A percentile compares a stretch with the other conserved stretches of the same genome.
These are phyloP conservation scores for Coemansia sp. DNA, from an alignment of 192 early-diverging fungal genomes.

Conservation along the genomic window DNA sequence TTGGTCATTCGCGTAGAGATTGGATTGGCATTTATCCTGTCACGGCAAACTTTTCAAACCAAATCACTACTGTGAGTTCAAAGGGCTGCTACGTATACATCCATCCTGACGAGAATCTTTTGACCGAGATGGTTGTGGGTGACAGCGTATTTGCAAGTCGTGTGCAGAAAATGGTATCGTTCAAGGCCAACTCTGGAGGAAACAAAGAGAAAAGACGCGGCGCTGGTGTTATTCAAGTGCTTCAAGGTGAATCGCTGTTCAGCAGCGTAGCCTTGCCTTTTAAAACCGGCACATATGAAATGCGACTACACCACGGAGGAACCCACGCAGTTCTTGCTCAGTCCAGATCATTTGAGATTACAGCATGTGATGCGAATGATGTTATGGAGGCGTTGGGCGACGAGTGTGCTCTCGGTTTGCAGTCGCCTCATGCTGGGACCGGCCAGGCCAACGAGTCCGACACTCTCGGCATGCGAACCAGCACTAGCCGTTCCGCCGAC, in stretches of 20 bases:
- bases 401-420: neutral
- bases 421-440: neutral
- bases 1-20: constrained; percentile 71
- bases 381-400: constrained; percentile 19
- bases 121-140: constrained; percentile 58
- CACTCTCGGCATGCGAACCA: neutral
- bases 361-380: constrained; percentile 28
- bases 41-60: constrained; percentile 69
- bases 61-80: constrained; percentile 77
- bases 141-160: constrained; percentile 51
- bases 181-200: constrained; percentile 21
- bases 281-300: constrained; percentile 85
- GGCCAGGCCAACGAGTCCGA: neutral
- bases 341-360: constrained; percentile 79
- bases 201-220: constrained; percentile 8
- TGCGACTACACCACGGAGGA: constrained; percentile 87
- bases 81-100: constrained; percentile 70
- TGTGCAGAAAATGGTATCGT: constrained; percentile 13
- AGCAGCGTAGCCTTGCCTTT: constrained; percentile 73
- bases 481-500: neutral
- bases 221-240: constrained; percentile 4
- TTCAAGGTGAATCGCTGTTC: constrained; percentile 65
- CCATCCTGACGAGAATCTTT: constrained; percentile 57
- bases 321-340: constrained; percentile 79
- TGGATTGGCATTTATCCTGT: constrained; percentile 94